These are phyloP conservation scores for Aspergillaceae sp. DNA, from an alignment of 2,329 filamentous ascomycete species.

Conservation along the genomic window DNA sequence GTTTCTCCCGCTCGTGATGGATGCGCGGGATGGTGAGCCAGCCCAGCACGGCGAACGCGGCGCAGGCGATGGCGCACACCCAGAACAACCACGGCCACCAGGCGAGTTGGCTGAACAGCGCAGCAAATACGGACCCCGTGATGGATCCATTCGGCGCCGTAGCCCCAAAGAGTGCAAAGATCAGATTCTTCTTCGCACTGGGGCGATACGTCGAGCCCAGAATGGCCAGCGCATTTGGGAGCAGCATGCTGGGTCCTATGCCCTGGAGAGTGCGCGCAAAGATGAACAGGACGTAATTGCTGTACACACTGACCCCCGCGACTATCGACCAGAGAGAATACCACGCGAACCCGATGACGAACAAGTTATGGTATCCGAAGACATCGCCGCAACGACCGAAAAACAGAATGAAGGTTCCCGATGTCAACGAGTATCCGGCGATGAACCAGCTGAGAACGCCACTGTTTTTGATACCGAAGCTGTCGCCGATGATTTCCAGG, in stretches of 20 bases:
- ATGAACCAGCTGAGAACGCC: conserved; percentile 47
- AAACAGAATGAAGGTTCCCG: conserved; percentile 29
- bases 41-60: conserved; percentile 28
- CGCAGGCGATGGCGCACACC: conserved; percentile 36
- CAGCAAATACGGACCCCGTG: conserved; percentile 33
- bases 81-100: conserved; percentile 49
- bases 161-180: conserved; percentile 46
- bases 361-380: conserved; percentile 29
- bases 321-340: conserved; percentile 30
- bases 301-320: conserved; percentile 28
- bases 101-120: conserved; percentile 29
- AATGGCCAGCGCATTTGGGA: conserved; percentile 59
- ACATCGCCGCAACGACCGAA: conserved; percentile 27
- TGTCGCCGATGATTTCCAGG: conserved; percentile 41
- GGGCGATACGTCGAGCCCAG: conserved; percentile 50
- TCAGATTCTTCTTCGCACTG: conserved; percentile 50
- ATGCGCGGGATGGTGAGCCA: conserved; percentile 12
- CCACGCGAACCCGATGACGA: conserved; percentile 30
- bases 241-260: conserved; percentile 51
- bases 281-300: conserved; percentile 41
- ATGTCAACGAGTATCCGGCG: conserved; percentile 46
- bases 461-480: conserved; percentile 36
- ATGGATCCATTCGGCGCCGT: conserved; percentile 39
- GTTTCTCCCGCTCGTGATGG: background rate
- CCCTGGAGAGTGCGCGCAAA: conserved; percentile 47